These are phyloP conservation scores for Acacia confusa DNA, from an alignment of 306 rosid genomes.

Conservation along the genomic window DNA sequence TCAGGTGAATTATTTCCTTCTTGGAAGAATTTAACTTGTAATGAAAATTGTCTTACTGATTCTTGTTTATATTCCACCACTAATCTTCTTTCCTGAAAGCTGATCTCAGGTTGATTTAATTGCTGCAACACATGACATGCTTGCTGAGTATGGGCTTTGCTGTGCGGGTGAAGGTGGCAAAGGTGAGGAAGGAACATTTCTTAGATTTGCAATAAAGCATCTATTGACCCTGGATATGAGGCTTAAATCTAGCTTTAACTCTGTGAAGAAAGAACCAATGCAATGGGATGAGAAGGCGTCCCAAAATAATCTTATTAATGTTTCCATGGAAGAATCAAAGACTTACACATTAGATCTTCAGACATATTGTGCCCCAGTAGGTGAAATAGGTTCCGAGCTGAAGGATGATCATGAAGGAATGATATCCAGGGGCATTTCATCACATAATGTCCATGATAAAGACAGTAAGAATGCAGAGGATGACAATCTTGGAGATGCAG, in stretches of 20 bases:
- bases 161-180: constrained; percentile 79
- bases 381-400: constrained; percentile 41
- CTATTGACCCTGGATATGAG: constrained; percentile 89
- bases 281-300: constrained; percentile 48
- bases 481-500: constrained; percentile 49
- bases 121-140: constrained; percentile 91
- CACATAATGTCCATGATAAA: constrained; percentile 43
- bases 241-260: constrained; percentile 63
- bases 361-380: constrained; percentile 44
- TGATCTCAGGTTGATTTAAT: constrained; percentile 82
- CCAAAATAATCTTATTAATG: constrained; percentile 49
- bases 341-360: constrained; percentile 43
- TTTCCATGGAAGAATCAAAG: constrained; percentile 50
- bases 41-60: constrained; percentile 25
- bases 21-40: constrained; percentile 28
- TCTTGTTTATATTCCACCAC: constrained; percentile 21
- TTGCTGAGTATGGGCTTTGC: constrained; percentile 94
- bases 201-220: constrained; percentile 95
- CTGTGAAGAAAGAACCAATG: constrained; percentile 51
- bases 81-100: constrained; percentile 26
- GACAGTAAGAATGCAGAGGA: constrained; percentile 49
- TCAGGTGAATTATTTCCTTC: constrained; percentile 60
- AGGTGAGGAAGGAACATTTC: constrained; percentile 89
- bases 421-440: constrained; percentile 43
- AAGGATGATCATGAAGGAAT: constrained; percentile 51